Conservation (phyloP, 2,329 filamentous ascomycete species). For the Calycina herbarum region DNA sequence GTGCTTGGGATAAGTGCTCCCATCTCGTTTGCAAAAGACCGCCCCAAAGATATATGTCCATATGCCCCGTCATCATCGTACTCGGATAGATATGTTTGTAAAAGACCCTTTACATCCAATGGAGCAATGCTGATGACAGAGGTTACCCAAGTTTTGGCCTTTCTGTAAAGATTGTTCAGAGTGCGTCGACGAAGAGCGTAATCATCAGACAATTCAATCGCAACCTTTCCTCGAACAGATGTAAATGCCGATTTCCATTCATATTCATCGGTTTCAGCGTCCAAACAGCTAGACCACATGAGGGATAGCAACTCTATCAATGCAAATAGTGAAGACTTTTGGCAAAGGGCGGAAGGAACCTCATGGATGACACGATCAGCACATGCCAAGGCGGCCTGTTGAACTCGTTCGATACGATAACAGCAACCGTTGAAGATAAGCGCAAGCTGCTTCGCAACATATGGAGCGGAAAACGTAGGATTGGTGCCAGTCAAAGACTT, state of each 20-base stretch:
- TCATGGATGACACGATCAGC: constrained; percentile 83
- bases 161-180: constrained; percentile 72
- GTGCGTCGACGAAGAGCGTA: constrained; percentile 80
- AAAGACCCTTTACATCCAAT: constrained; percentile 87
- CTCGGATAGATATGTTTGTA: constrained; percentile 95
- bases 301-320: constrained; percentile 87
- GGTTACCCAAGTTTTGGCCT: constrained; percentile 78
- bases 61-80: constrained; percentile 90
- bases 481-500: constrained; percentile 71
- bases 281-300: constrained; percentile 93
- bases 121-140: constrained; percentile 81
- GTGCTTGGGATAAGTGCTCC: constrained; percentile 82
- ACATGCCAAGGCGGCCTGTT: constrained; percentile 79
- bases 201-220: constrained; percentile 90
- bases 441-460: constrained; percentile 84
- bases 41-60: constrained; percentile 86
- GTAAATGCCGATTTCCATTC: constrained; percentile 79
- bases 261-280: constrained; percentile 92
- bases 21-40: constrained; percentile 93
- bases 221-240: constrained; percentile 75
- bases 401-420: constrained; percentile 88
- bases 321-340: constrained; percentile 87
- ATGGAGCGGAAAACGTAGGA: constrained; percentile 83
- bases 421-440: constrained; percentile 86
- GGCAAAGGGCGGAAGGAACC: constrained; percentile 86